These are phyloP conservation scores for Cardamine occulta DNA, from an alignment of 345 rosid species.

Conservation along the genomic window DNA sequence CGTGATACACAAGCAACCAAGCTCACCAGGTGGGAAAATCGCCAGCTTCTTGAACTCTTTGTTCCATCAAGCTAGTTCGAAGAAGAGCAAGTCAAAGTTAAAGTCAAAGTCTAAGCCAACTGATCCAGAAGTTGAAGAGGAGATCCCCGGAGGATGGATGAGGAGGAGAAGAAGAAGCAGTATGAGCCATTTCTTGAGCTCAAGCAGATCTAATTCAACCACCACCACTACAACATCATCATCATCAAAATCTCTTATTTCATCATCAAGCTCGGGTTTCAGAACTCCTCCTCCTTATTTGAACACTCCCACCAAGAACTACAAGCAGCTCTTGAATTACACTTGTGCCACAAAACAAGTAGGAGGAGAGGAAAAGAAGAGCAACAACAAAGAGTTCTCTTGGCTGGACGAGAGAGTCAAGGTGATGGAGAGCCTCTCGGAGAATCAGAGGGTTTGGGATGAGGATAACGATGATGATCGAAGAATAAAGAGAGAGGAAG, in stretches of 20 bases:
- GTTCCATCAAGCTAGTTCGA: conserved; percentile 74
- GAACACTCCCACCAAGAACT: conserved; percentile 64
- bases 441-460: conserved; percentile 46
- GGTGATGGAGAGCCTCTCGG: conserved; percentile 39
- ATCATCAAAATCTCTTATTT: conserved; percentile 58
- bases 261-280: conserved; percentile 72
- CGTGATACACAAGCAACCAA: conserved; percentile 74
- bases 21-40: conserved; percentile 87
- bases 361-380: conserved; percentile 43
- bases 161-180: conserved; percentile 87
- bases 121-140: conserved; percentile 56
- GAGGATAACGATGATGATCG: conserved; percentile 39
- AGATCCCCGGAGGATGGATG: conserved; percentile 44
- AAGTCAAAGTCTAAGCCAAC: conserved; percentile 52
- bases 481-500: conserved; percentile 40
- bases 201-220: conserved; percentile 51
- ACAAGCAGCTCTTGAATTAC: conserved; percentile 56
- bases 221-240: conserved; percentile 36
- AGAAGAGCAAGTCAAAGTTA: conserved; percentile 70
- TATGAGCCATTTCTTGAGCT: conserved; percentile 81
- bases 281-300: conserved; percentile 73
- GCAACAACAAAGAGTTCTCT: conserved; percentile 36
- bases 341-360: conserved; percentile 59
- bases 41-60: conserved; percentile 91
- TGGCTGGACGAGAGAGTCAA: conserved; percentile 51